Evolutionary conservation across 352 stramenopile species (phyloP).

Genomic region (Halophytophthora batemanensis): DNA sequence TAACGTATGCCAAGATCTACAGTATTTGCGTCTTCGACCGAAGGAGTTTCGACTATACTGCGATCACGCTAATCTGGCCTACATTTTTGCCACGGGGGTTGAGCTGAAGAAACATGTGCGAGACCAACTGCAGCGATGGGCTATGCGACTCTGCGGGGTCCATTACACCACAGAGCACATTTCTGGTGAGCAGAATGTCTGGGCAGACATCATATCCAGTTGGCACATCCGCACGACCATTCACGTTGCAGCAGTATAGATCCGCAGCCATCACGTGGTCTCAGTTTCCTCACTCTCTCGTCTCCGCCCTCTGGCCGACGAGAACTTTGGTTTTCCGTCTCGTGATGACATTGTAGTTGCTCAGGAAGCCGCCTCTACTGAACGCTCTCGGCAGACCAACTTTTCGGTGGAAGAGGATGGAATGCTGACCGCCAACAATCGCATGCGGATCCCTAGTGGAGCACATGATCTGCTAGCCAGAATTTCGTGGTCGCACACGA

Average conservation of each 20-base stretch:
- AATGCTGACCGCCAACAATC: background rate
- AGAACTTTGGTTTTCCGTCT: conserved; percentile 1
- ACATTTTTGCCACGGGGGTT: conserved; percentile 13
- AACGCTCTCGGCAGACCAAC: background rate
- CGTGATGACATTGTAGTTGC: conserved; percentile 1
- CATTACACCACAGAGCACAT: conserved; percentile 23
- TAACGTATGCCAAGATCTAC: background rate
- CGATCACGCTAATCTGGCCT: conserved; percentile 16
- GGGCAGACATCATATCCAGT: conserved; percentile 8
- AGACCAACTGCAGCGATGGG: conserved; percentile 13
- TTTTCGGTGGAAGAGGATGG: background rate
- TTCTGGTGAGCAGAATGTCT: conserved; percentile 1
- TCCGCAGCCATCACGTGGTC: background rate
- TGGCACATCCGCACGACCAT: conserved; percentile 1
- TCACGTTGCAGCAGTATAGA: background rate
- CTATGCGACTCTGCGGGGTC: conserved; percentile 1
- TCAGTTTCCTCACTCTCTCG: background rate
- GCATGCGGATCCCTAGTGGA: background rate
- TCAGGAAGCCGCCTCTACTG: background rate
- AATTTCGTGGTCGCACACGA: conserved; percentile 1
- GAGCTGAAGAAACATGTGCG: conserved; percentile 13
- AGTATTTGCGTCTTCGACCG: conserved; percentile 6
- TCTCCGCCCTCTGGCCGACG: background rate
- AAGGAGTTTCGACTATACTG: conserved; percentile 15
- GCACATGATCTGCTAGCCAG: background rate